These are phyloP conservation scores for Eucalyptus fibrosa DNA, from an alignment of 345 rosid genomes.

Conservation along the genomic window DNA sequence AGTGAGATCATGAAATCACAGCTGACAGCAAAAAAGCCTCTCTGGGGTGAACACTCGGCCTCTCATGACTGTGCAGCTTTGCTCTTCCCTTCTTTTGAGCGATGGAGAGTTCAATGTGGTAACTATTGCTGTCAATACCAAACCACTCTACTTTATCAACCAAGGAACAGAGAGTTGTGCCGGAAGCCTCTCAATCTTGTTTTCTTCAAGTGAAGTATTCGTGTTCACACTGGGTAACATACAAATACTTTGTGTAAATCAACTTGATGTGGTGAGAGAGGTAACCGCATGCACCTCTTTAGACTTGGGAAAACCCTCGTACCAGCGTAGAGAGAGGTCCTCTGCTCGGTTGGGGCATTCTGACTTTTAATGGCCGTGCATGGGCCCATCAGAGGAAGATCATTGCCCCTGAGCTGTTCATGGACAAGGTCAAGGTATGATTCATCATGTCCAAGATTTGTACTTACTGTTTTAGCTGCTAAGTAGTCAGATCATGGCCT, in stretches of 20 bases:
- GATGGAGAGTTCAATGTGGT: neutral
- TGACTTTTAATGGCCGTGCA: conserved; percentile 1
- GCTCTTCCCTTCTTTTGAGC: neutral
- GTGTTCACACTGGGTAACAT: neutral
- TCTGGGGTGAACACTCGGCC: neutral
- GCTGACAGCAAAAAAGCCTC: neutral
- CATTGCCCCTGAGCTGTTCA: conserved; percentile 7
- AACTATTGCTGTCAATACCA: neutral
- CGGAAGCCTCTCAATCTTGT: neutral
- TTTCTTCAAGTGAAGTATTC: neutral
- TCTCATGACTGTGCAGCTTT: neutral
- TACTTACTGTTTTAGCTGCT: neutral
- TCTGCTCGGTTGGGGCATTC: conserved; percentile 8
- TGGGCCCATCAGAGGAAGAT: conserved; percentile 22
- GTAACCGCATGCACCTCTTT: conserved; percentile 2
- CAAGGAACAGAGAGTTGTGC: neutral
- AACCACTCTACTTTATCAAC: neutral
- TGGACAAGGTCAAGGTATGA: conserved; percentile 8
- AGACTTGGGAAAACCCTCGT: conserved; percentile 13
- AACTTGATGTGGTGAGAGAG: conserved; percentile 9
- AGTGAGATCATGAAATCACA: neutral
- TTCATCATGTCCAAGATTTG: neutral
- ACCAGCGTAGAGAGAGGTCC: neutral
- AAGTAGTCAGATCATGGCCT: neutral
- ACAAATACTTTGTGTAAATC: neutral